These are phyloP conservation scores for Botrytis byssoidea DNA, from an alignment of 2,329 filamentous ascomycete species.

Conservation along the genomic window DNA sequence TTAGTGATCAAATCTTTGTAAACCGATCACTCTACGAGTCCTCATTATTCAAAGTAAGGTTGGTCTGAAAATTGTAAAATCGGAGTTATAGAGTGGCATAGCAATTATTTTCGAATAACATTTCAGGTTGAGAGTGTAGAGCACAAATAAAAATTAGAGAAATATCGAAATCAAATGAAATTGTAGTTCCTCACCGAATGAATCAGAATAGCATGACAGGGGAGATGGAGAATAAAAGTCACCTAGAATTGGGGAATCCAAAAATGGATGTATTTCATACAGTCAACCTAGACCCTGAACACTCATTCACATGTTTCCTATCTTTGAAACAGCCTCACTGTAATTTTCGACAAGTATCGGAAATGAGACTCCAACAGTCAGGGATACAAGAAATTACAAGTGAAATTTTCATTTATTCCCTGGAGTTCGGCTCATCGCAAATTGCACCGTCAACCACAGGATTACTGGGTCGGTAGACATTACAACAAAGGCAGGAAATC, in stretches of 20 bases:
- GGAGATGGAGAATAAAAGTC: not conserved
- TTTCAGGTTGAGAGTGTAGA: not conserved
- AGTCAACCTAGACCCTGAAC: not conserved
- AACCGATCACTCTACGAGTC: not conserved
- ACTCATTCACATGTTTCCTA: not conserved
- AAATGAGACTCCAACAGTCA: not conserved
- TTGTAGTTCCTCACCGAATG: not conserved
- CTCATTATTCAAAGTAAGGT: not conserved
- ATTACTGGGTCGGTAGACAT: too few relatives aligned
- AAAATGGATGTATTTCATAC: not conserved
- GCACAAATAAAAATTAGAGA: not conserved
- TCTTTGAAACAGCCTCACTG: not conserved
- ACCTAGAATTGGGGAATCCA: not conserved
- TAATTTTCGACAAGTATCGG: not conserved
- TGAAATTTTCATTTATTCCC: not conserved
- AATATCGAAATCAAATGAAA: not conserved
- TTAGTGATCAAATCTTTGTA: not conserved
- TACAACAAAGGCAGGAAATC: not conserved
- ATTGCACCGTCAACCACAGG: not conserved
- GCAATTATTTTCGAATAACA: not conserved
- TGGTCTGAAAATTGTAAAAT: not conserved
- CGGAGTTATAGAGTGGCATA: not conserved
- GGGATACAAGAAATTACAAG: not conserved
- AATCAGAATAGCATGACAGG: not conserved
- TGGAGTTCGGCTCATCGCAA: not conserved